Evolutionary conservation across 306 rosid genomes (phyloP).

Genomic region (Psophocarpus tetragonolobus): DNA sequence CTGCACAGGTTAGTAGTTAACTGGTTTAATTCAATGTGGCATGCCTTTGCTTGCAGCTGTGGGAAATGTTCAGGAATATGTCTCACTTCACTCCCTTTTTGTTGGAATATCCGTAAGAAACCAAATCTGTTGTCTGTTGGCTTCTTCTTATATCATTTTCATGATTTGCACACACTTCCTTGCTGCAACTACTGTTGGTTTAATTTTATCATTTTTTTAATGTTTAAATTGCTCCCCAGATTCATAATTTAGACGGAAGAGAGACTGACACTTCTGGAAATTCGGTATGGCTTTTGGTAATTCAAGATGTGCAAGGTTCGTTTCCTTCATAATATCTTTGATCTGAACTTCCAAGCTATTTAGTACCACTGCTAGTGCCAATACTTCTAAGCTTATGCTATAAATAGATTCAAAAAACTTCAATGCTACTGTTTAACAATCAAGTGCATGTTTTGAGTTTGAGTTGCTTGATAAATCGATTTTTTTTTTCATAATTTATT

Average conservation of each 20-base stretch:
- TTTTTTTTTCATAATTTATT: background rate
- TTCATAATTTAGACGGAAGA: conserved; percentile 33
- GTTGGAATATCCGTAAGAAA: conserved; percentile 29
- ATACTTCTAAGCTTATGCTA: background rate
- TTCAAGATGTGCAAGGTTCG: conserved; percentile 69
- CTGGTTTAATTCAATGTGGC: background rate
- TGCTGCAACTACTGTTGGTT: background rate
- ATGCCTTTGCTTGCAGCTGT: conserved; percentile 31
- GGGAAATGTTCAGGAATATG: conserved; percentile 39
- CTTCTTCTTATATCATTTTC: conserved; percentile 28
- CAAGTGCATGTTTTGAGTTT: background rate
- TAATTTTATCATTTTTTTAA: too few relatives aligned
- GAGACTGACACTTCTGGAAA: conserved; percentile 24
- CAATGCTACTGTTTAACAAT: background rate
- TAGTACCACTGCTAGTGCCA: background rate
- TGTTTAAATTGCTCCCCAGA: conserved; percentile 30
- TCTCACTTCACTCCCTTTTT: conserved; percentile 28
- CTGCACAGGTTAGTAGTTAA: conserved; percentile 9
- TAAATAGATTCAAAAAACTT: background rate
- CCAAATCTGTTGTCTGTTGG: conserved; percentile 23
- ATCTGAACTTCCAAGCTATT: background rate
- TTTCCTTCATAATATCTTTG: conserved; percentile 11
- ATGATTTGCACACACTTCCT: background rate
- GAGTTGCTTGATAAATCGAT: background rate
- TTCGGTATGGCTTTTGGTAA: conserved; percentile 63